Evolutionary conservation across 768 basidiomycete genomes (phyloP), one percentile per base, ranked within the genome.

Genomic region (Boletus sp.): DNA sequence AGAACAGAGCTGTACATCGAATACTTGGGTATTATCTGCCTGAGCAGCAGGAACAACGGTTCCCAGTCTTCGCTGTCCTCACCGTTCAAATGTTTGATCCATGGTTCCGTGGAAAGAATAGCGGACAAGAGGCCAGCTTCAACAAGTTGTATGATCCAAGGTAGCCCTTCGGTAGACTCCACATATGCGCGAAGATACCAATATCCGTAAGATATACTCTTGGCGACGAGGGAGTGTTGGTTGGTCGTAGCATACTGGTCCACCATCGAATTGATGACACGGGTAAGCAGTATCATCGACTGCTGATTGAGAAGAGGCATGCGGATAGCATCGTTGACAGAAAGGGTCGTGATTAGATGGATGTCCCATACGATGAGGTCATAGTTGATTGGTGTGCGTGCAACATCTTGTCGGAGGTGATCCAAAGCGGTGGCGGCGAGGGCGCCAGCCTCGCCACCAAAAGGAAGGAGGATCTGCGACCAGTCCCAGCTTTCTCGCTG

Each of bases 301-400:
- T 50, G 52, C 14, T 62, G 67, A 17, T 59, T 63, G 24, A 71
- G 61, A 42, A 71, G 52, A 45, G 64, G 55, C 9, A 60, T 49
- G 29, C 71, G 59, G 46, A 71, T 69, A 8, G 55, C 14, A 11
- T 65, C 55, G 17, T 71, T 64, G 2, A 71, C 29, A 30, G 69
- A 72, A 18, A 71, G 55, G 6, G 52, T 45, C 2, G 64, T 71
- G 42, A 72, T 42, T 20, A 71, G 59, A 50, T 72, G 69, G 49
- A 65, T 64, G 46, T 71, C 69, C 69, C 69, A 71, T 29, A 67
- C 56, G 47, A 72, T 42, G 47, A 64, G 58, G 47, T 72, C 67
- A 52, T 61, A 67, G 47, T 70, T 62, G 46, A 62, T 53, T 9
- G 68, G 62, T 7, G 24, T 24, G 7, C 63, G 62, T 44, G 57